Conservation (phyloP, 495 filamentous ascomycete species). For the Penicillium herquei region DNA sequence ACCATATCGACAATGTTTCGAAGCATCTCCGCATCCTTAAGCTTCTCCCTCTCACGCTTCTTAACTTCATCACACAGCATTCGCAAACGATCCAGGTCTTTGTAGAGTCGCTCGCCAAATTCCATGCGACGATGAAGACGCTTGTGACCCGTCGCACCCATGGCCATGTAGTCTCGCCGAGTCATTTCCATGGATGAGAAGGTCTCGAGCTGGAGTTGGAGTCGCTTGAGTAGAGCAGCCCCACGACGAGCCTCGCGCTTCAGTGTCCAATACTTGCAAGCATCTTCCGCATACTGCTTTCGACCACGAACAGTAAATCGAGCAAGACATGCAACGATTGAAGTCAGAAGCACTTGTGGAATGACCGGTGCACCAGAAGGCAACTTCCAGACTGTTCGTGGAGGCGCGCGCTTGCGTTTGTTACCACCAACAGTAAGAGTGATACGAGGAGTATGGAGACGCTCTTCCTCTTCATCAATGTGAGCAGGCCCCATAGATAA, state of each 20-base stretch:
- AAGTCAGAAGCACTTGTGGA: conserved; percentile 76
- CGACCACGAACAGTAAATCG: conserved; percentile 80
- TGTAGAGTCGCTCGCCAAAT: conserved; percentile 72
- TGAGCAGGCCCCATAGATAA: conserved; percentile 69
- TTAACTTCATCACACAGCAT: conserved; percentile 65
- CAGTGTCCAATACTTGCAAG: conserved; percentile 95
- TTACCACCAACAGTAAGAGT: conserved; percentile 67
- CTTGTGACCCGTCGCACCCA: conserved; percentile 79
- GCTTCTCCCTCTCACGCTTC: conserved; percentile 69
- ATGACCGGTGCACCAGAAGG: conserved; percentile 95
- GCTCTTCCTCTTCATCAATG: conserved; percentile 36
- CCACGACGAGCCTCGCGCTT: conserved; percentile 92
- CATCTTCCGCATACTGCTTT: conserved; percentile 88
- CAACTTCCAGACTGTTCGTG: conserved; percentile 83
- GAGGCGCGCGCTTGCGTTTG: conserved; percentile 67
- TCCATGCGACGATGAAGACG: conserved; percentile 80
- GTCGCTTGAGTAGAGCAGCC: conserved; percentile 84
- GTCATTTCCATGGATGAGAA: conserved; percentile 98
- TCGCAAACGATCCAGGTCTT: conserved; percentile 73
- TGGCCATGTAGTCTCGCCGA: conserved; percentile 83
- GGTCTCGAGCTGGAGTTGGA: conserved; percentile 83
- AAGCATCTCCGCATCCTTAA: conserved; percentile 72
- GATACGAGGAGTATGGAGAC: conserved; percentile 43
- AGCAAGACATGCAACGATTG: conserved; percentile 73
- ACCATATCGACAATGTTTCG: conserved; percentile 76